A percentile compares a stretch with the other conserved stretches of the same genome.
phyloP scores from a whole-genome alignment of 2,329 filamentous ascomycete species.

The Aspergillus transmontanensis region DNA sequence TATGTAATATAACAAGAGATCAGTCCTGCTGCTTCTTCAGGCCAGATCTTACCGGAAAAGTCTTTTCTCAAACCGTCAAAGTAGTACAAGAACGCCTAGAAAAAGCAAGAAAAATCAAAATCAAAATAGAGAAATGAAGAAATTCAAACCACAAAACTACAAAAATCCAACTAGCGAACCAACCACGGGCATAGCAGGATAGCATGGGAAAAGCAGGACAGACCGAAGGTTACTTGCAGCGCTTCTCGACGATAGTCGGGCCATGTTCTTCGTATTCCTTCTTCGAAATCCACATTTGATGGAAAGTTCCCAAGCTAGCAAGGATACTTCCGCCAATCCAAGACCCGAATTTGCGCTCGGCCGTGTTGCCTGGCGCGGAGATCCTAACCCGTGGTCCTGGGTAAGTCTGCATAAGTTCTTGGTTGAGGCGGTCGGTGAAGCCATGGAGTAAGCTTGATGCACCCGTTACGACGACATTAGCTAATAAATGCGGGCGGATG shows the following conservation, averaged over 20 bases:
- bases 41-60: not conserved
- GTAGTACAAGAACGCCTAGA: not conserved
- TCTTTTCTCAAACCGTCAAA: not conserved
- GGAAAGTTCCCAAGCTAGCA: conserved; percentile 92
- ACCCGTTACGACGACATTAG: conserved; percentile 91
- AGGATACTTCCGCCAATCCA: conserved; percentile 98
- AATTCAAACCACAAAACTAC: not conserved
- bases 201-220: not conserved
- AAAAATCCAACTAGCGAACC: not conserved
- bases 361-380: conserved; percentile 80
- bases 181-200: not conserved
- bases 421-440: conserved; percentile 86
- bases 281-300: conserved; percentile 98
- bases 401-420: conserved; percentile 78
- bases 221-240: conserved; percentile 70
- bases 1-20: not conserved
- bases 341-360: conserved; percentile 85
- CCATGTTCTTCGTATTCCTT: conserved; percentile 99
- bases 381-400: conserved; percentile 86
- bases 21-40: not conserved
- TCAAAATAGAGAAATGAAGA: not conserved
- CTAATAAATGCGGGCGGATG: conserved; percentile 76
- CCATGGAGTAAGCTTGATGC: conserved; percentile 85
- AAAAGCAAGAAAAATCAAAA: not conserved
- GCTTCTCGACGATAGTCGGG: conserved; percentile 85